Evolutionary conservation across 2,329 filamentous ascomycete genomes (phyloP).

Genomic region (Microsporum ferrugineum): DNA sequence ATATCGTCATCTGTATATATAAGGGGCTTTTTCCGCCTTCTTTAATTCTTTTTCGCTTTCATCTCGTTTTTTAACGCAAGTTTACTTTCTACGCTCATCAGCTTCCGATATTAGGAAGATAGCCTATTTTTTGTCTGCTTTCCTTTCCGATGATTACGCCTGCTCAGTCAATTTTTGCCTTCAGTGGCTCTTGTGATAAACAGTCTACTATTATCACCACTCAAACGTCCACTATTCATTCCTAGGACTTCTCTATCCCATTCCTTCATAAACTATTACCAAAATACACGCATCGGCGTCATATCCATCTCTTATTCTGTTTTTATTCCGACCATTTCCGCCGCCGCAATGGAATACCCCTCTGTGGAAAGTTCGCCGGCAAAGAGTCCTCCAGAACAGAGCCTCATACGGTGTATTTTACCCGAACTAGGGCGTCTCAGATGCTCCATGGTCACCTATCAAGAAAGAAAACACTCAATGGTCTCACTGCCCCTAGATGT

Average conservation of each 20-base stretch:
- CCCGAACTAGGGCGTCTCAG: neutral
- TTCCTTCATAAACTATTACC: neutral
- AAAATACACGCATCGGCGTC: neutral
- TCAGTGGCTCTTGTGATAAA: too few relatives aligned
- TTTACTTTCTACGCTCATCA: neutral
- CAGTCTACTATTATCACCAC: too few relatives aligned
- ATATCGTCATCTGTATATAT: neutral
- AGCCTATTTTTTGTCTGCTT: neutral
- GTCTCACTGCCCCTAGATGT: slow-evolving; percentile 4
- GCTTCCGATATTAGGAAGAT: neutral
- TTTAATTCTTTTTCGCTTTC: neutral
- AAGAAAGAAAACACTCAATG: neutral
- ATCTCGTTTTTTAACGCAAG: neutral
- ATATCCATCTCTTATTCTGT: neutral
- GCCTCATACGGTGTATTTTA: neutral
- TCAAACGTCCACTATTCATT: neutral
- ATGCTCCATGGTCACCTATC: neutral
- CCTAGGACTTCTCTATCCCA: neutral
- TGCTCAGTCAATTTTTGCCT: too few relatives aligned
- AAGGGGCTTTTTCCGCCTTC: neutral
- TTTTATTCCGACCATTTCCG: neutral
- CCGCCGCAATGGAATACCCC: neutral
- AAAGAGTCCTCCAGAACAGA: neutral
- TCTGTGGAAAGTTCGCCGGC: neutral
- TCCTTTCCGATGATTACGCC: neutral